Base-by-base conservation (phyloP, 441 rosid species). In the Kokia cookei region DNA sequence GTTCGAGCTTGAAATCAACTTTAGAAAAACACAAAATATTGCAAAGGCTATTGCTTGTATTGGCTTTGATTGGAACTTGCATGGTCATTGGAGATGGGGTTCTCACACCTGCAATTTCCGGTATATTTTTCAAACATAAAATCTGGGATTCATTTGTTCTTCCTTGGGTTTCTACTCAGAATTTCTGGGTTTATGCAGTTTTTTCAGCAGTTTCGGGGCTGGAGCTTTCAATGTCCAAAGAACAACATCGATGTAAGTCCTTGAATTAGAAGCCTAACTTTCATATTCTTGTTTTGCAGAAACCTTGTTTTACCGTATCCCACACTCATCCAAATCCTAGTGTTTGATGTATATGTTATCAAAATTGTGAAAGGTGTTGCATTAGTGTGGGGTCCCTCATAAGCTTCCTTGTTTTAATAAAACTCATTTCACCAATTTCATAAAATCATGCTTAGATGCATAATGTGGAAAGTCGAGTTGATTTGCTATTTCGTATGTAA, bases 61-160 rank as follows among this genome's bases (percentile, higher is more conserved):
- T 90, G 89, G 85, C 94, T 73, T 70, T 89, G 84, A 84, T 89
- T 58, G 94, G 94, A 68, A 86, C 94, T 71, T 89, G 94, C 76
- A 88, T 89, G 94, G 94, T 89, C 78, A 89, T 88, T 74, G 94
- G 94, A 51, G 94, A 89, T 81, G 93, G 94, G 15, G 94, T 89
- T 69, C 90, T 89, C 48, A 89, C 93, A 22, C 93, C 91, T 2
- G 91, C 93, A 61, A 78, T 86, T 79, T 84, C 85, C 47, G 84
- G 87, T 83, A 75, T 57, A 4, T 57, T 57, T 40, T 4, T 53
- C 32, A 22, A 62, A 9, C 29, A 43, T 65, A 13, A 63, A 43
- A 24, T 42, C 42, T 10, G 29, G 75, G 37, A 69, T 64, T 61
- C 19, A 32, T 35, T 62, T 9, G n/a, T 37, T 53, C 63, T 43